Evolutionary conservation across 805 yeast species (phyloP), one percentile per base, ranked within the genome.

Genomic region (Ogataea glucozyma): DNA sequence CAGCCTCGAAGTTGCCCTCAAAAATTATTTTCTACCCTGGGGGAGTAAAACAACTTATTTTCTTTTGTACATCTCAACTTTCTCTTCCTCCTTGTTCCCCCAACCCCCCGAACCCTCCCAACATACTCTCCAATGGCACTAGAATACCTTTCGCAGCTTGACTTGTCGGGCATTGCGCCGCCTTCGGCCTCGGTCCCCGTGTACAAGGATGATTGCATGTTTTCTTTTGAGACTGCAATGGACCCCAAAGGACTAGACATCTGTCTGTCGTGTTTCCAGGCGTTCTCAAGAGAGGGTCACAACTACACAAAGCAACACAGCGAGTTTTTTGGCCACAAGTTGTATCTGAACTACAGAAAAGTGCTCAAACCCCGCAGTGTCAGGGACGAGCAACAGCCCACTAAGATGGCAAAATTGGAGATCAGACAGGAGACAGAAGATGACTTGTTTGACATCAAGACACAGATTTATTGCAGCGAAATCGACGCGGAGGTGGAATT

Each of bases 141-240:
- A 32, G 54, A 58, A 4, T 52, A 56, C 18, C 35, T 58, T 6
- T 37, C 43, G 8, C 24, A 44, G 2, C 17, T 57, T 6, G 53
- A 56, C 27, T 26, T 49, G n/a, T 9, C 31, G 6, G 26, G 35
- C 1, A 32, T 63, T 9, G 26, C 31, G 5, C 44, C 54, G 4
- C 69, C 69, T 4, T 42, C 51, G 3, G 42, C 67, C 22, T 64
- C 68, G 3, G 47, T 64, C 18, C 68, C 72, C 2, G 78, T 90
- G 13, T 82, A 79, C 56, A 90, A 88, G 58, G 97, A 91, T 66
- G 97, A 89, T 52, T 90, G 97, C 60, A 85, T 85, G 68, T 91
- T 78, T 65, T 84, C 90, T 40, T 91, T 85, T 58, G 91, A 82
- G 47, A 79, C 87, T 0, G 77, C 87, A 4, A 65, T 67, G 39